Evolutionary conservation across 148 eudicot species (phyloP), one percentile per base, ranked within the genome.

Genomic region (Persicaria maculosa): DNA sequence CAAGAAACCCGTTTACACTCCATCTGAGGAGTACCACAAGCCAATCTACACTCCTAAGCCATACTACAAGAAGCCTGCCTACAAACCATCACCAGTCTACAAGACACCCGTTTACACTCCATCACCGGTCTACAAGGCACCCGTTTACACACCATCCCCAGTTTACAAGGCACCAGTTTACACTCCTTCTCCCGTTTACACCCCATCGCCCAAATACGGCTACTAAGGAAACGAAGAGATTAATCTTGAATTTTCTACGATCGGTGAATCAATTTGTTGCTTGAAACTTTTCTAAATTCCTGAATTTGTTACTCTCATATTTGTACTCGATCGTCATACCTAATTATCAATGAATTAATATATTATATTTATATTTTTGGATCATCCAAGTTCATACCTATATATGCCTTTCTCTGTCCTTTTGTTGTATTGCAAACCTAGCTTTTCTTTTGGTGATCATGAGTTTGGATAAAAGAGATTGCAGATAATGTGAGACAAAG

Each of bases 31-130:
- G 62, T 57, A 57, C 62, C 20, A 55, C 25, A 55, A 16, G 61
- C 61, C 61, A 17, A 8, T 5, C 22, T 55, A 55, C 61, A 55
- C 61, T 9, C 62, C 11, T 14, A 53, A 53, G 20, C 77, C 68
- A 75, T 79, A 82, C 31, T 72, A 68, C 22, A 68, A 68, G 47
- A 40, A 44, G 3, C 50, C 72, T 3, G 20, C 4, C 11, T 68
- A 68, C 47, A 68, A 7, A 9, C 62, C n/a, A 57, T 9, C 12
- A 36, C n/a, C n/a, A 15, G n/a, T 57, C 1, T 25, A 25, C 31
- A 25, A 25, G 31, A 1, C 31, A 25, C 31, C 31, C 31, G 31
- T 25, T 25, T 9, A 57, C 62, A 57, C 31, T 55, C 61, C 25
- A 7, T 55, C 61, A 5, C 57, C 19, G 4, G 57, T 15, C 53